A percentile compares a stretch with the other conserved stretches of the same genome.
phyloP scores from a whole-genome alignment of 2,329 filamentous ascomycete species.

The Cordyceps pruinosa region DNA sequence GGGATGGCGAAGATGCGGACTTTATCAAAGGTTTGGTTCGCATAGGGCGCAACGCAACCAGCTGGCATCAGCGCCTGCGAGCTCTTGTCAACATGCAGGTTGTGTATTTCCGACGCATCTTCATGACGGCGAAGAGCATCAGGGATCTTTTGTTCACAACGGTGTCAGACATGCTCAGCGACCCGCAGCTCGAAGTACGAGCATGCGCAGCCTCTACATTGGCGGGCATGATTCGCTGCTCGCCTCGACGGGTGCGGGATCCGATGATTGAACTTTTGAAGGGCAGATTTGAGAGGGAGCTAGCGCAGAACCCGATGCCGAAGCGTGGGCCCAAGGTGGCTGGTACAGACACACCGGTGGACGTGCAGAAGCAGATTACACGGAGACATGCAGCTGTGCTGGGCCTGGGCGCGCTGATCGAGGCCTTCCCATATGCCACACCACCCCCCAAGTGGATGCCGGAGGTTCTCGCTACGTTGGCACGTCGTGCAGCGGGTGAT shows the following conservation, averaged over 20 bases:
- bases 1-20: constrained; percentile 71
- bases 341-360: constrained; percentile 62
- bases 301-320: constrained; percentile 81
- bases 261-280: constrained; percentile 71
- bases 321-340: constrained; percentile 55
- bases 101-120: constrained; percentile 93
- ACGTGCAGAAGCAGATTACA: constrained; percentile 70
- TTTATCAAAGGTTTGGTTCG: constrained; percentile 83
- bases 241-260: constrained; percentile 70
- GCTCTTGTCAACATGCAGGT: constrained; percentile 98
- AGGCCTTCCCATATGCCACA: constrained; percentile 93
- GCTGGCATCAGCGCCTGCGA: constrained; percentile 92
- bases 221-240: constrained; percentile 97
- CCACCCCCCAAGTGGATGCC: constrained; percentile 93
- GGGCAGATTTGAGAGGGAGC: constrained; percentile 67
- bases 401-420: constrained; percentile 81
- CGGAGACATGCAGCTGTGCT: constrained; percentile 84
- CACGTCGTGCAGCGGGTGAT: constrained; percentile 78
- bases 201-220: constrained; percentile 87
- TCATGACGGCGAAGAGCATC: constrained; percentile 69
- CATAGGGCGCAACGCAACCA: constrained; percentile 75
- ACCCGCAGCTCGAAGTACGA: constrained; percentile 87
- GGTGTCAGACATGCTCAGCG: constrained; percentile 91
- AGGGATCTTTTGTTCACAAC: constrained; percentile 79
- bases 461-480: constrained; percentile 79